Conservation (phyloP, 2,329 filamentous ascomycete species). For the Botrytis paeoniae region DNA sequence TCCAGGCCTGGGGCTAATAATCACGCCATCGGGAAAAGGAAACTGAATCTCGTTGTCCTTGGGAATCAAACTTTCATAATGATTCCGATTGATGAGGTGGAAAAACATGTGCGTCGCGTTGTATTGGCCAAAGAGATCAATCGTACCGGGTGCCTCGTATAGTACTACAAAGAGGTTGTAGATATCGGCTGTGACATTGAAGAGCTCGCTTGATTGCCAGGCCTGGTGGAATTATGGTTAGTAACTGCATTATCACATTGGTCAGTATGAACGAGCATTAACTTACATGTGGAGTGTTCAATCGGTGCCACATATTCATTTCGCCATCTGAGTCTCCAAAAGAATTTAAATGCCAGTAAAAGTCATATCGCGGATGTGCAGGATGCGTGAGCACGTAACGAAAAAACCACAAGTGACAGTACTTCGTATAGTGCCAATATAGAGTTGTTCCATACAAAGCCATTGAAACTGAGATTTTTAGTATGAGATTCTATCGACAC, state of each 20-base stretch:
- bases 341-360: not conserved
- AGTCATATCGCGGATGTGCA: not conserved
- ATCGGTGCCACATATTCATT: not conserved
- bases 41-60: not conserved
- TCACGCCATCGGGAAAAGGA: not conserved
- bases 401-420: not conserved
- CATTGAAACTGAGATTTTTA: not conserved
- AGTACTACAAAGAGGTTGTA: slow-evolving; percentile 3
- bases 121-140: slow-evolving; percentile 1
- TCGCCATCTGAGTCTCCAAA: accelerated
- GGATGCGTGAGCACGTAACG: slow-evolving; percentile 6
- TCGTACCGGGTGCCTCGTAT: not conserved
- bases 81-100: not conserved
- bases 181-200: slow-evolving; percentile 9
- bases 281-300: slow-evolving; percentile 2
- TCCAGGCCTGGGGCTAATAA: not conserved
- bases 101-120: not conserved
- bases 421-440: slow-evolving; percentile 1
- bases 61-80: not conserved
- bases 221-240: not conserved
- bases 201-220: not conserved
- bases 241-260: not conserved
- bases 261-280: too few species aligned
- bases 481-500: not conserved
- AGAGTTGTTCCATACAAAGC: not conserved